phyloP scores from a whole-genome alignment of 1,139 yeast genomes.

The Debaryomyces psychrophilus region DNA sequence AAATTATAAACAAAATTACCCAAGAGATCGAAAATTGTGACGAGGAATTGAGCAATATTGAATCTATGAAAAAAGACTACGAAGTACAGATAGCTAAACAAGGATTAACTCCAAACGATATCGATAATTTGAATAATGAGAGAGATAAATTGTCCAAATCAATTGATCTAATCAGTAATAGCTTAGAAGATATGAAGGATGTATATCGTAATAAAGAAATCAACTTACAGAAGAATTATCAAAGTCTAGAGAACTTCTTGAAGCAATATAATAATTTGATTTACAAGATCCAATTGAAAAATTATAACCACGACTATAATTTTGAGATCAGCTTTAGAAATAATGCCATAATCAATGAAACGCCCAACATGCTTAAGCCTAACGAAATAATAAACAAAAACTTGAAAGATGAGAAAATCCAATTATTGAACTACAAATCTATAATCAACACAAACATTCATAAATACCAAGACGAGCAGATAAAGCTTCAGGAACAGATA shows the following conservation, averaged over 20 bases:
- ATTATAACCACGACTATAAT: constrained; percentile 26
- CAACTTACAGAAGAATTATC: constrained; percentile 51
- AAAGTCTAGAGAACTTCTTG: constrained; percentile 53
- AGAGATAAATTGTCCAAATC: constrained; percentile 59
- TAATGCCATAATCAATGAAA: constrained; percentile 21
- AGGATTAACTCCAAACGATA: constrained; percentile 63
- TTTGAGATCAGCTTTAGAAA: constrained; percentile 39
- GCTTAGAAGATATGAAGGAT: constrained; percentile 39
- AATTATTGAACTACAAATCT: constrained; percentile 50
- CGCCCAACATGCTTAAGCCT: constrained; percentile 29
- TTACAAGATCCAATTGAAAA: constrained; percentile 43
- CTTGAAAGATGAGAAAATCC: constrained; percentile 41
- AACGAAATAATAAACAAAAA: constrained; percentile 35
- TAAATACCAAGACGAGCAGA: constrained; percentile 59
- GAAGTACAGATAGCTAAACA: constrained; percentile 52
- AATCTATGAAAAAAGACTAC: constrained; percentile 48
- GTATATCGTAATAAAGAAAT: constrained; percentile 50
- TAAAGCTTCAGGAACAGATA: constrained; percentile 59
- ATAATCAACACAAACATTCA: constrained; percentile 53
- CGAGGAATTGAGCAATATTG: constrained; percentile 44
- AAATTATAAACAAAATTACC: constrained; percentile 55
- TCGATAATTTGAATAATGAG: constrained; percentile 64
- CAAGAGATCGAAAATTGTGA: constrained; percentile 55
- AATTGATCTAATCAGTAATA: constrained; percentile 53
- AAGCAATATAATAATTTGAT: constrained; percentile 60